Evolutionary conservation across 768 basidiomycete genomes (phyloP).

Genomic region (Hebeloma cylindrosporum): DNA sequence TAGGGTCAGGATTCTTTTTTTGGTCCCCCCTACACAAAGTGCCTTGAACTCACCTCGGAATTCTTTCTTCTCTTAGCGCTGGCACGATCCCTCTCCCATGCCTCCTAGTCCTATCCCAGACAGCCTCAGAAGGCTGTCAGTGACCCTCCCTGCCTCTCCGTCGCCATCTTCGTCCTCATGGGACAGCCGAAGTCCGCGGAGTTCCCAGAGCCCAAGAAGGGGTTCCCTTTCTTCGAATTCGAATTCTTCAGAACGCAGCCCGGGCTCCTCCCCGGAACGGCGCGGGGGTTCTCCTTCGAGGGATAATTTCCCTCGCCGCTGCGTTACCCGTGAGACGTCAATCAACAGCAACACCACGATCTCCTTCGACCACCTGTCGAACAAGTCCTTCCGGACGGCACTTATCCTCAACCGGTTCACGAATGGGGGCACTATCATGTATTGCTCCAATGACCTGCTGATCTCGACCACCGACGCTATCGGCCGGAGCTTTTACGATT

Average conservation of each 20-base stretch:
- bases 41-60: not conserved
- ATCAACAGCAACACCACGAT: slow-evolving; percentile 31
- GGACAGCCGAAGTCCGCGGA: slow-evolving; percentile 22
- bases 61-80: slow-evolving; percentile 44
- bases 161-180: slow-evolving; percentile 27
- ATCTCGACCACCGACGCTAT: slow-evolving; percentile 58
- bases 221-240: slow-evolving; percentile 4
- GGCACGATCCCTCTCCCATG: slow-evolving; percentile 69
- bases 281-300: not conserved
- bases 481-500: slow-evolving; percentile 74
- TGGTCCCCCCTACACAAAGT: not conserved
- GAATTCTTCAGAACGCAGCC: slow-evolving; percentile 9
- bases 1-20: slow-evolving; percentile 36
- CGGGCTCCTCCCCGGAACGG: slow-evolving; percentile 10
- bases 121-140: slow-evolving; percentile 21
- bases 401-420: slow-evolving; percentile 82
- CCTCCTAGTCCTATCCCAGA: slow-evolving; percentile 46
- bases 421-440: slow-evolving; percentile 59
- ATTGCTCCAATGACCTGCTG: slow-evolving; percentile 74
- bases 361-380: slow-evolving; percentile 62
- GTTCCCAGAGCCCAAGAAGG: slow-evolving; percentile 14
- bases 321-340: no score
- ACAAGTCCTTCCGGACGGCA: slow-evolving; percentile 73
- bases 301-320: no score
- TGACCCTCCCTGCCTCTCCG: slow-evolving; percentile 28